Conservation (phyloP, 306 rosid species). For the Cucurbita ficifolia region DNA sequence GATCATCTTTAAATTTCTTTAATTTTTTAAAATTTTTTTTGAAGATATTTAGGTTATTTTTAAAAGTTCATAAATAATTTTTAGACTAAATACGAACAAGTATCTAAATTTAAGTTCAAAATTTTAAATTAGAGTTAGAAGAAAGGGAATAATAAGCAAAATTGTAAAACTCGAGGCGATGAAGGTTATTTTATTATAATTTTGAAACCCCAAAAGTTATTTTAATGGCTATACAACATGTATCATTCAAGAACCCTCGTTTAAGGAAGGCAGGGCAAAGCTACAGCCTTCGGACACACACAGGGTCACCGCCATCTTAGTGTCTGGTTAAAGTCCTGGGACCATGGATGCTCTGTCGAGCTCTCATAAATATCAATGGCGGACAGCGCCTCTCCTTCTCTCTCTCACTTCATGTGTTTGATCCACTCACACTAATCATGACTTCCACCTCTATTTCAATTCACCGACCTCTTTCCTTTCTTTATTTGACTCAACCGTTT, state of each 20-base stretch:
- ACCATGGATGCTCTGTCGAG: neutral
- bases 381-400: constrained; percentile 11
- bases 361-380: constrained; percentile 3
- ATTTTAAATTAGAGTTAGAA: too few relatives aligned
- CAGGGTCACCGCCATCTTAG: constrained; percentile 3
- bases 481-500: neutral
- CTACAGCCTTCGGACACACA: neutral
- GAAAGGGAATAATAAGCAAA: too few relatives aligned
- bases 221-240: neutral
- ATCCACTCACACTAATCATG: constrained; percentile 24
- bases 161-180: too few relatives aligned
- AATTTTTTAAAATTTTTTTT: too few relatives aligned
- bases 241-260: constrained; percentile 2
- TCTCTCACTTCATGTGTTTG: constrained; percentile 24
- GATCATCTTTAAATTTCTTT: too few relatives aligned
- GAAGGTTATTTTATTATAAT: neutral
- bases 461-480: neutral
- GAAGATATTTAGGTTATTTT: too few relatives aligned
- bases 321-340: constrained; percentile 1
- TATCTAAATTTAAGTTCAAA: too few relatives aligned
- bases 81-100: too few relatives aligned
- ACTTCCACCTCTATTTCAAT: constrained; percentile 7
- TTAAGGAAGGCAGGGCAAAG: constrained; percentile 1
- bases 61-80: too few relatives aligned
- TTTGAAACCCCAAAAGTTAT: neutral